Percentiles rank a stretch among this genome's conserved stretches.
Conservation (phyloP, 768 basidiomycete species). For the Epithele typhae region DNA sequence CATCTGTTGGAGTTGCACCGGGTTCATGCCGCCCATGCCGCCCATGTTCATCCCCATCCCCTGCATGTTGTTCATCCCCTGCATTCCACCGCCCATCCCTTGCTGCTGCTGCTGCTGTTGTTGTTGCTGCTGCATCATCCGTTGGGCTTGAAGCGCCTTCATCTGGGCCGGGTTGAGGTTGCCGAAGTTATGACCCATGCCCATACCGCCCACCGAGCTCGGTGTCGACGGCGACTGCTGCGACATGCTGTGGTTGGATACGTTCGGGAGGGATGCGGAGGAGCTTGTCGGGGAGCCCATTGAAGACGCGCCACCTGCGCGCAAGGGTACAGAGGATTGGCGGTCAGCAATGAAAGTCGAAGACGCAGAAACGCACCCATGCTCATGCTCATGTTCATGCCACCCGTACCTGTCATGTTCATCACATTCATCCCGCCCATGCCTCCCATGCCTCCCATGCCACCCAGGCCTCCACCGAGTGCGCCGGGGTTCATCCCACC, state of each 20-base stretch:
- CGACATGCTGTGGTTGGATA: constrained; percentile 4
- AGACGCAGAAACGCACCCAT: constrained; percentile 3
- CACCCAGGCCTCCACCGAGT: constrained; percentile 16
- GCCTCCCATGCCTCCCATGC: constrained; percentile 9
- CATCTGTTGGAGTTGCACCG: constrained; percentile 24
- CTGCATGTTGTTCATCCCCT: constrained; percentile 11
- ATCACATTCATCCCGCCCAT: not conserved
- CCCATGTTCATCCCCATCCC: too few relatives aligned
- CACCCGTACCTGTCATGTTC: constrained; percentile 6
- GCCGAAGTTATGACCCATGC: not conserved
- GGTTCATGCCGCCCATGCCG: constrained; percentile 10
- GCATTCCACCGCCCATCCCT: constrained; percentile 9
- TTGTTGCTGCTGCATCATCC: constrained; percentile 13
- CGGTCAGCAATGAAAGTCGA: not conserved
- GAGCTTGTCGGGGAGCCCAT: constrained; percentile 8
- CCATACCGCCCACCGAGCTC: too few relatives aligned
- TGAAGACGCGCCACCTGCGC: constrained; percentile 1
- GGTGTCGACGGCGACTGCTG: constrained; percentile 4
- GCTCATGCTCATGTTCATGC: constrained; percentile 7
- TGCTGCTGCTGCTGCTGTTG: too few relatives aligned
- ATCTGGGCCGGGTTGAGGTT: constrained; percentile 14
- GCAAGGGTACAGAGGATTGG: not conserved
- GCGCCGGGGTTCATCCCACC: constrained; percentile 20
- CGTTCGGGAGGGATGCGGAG: constrained; percentile 6
- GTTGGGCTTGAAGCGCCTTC: constrained; percentile 26